A percentile compares a stretch with the other conserved stretches of the same genome.
phyloP scores from a whole-genome alignment of 164 flowering plant genomes.

The Annona squamosa region DNA sequence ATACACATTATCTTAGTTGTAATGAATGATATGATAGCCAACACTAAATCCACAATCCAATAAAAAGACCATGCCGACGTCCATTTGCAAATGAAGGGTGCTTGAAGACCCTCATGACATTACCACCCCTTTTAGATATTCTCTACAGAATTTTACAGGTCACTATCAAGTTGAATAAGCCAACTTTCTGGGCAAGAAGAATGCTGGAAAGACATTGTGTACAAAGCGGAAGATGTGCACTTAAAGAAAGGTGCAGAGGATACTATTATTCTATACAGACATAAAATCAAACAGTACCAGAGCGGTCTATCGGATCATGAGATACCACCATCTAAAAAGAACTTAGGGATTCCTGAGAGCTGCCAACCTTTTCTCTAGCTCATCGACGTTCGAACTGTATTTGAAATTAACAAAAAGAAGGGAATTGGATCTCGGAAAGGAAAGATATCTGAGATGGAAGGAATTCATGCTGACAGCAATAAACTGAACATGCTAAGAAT shows the following conservation, averaged over 20 bases:
- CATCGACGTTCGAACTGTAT: constrained; percentile 68
- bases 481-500: neutral
- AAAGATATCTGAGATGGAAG: neutral
- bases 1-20: too few relatives aligned
- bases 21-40: too few relatives aligned
- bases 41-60: too few relatives aligned
- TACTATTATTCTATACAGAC: neutral
- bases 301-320: neutral
- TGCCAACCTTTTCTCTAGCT: constrained; percentile 88
- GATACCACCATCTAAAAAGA: neutral
- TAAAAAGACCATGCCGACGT: neutral
- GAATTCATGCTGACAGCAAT: neutral
- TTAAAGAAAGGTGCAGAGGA: neutral
- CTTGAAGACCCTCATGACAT: neutral
- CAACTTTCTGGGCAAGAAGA: neutral
- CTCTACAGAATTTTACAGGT: neutral
- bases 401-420: neutral
- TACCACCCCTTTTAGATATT: too few relatives aligned
- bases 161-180: neutral
- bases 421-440: neutral
- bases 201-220: too few relatives aligned
- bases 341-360: constrained; percentile 64
- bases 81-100: neutral
- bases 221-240: neutral
- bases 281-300: neutral